Conservation (phyloP, 306 rosid species). For the Quercus engelmannii region DNA sequence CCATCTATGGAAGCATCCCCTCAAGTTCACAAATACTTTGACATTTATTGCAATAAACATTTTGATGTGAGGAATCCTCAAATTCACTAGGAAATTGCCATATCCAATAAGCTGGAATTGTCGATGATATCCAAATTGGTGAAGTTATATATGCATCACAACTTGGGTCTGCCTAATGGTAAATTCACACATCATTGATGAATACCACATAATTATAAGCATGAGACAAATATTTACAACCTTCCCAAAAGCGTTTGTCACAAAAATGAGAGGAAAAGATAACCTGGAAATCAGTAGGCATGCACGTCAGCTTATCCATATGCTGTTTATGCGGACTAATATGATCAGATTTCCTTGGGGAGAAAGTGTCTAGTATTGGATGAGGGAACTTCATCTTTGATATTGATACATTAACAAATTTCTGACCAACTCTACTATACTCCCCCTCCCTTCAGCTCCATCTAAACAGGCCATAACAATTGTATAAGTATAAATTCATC, state of each 20-base stretch:
- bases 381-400: constrained; percentile 79
- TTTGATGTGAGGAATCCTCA: constrained; percentile 37
- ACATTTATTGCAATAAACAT: constrained; percentile 42
- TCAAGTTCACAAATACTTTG: constrained; percentile 89
- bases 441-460: no score
- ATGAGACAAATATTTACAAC: no score
- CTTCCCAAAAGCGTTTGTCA: neutral
- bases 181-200: constrained; percentile 23
- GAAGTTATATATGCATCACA: constrained; percentile 38
- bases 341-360: constrained; percentile 28
- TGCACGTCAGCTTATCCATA: constrained; percentile 32
- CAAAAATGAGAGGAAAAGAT: constrained; percentile 6
- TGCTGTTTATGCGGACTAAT: constrained; percentile 27
- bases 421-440: no score
- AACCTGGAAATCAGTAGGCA: constrained; percentile 34
- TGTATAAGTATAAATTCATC: no score
- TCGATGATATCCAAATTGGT: constrained; percentile 62
- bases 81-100: constrained; percentile 47
- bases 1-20: constrained; percentile 80
- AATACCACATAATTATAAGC: constrained; percentile 15
- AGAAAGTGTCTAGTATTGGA: constrained; percentile 57
- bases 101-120: constrained; percentile 60
- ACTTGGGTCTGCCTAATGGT: constrained; percentile 54
- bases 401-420: constrained; percentile 33
- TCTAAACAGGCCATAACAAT: no score